Evolutionary conservation across 257 asterid genomes (phyloP).

Genomic region (Solanum verrucosum): DNA sequence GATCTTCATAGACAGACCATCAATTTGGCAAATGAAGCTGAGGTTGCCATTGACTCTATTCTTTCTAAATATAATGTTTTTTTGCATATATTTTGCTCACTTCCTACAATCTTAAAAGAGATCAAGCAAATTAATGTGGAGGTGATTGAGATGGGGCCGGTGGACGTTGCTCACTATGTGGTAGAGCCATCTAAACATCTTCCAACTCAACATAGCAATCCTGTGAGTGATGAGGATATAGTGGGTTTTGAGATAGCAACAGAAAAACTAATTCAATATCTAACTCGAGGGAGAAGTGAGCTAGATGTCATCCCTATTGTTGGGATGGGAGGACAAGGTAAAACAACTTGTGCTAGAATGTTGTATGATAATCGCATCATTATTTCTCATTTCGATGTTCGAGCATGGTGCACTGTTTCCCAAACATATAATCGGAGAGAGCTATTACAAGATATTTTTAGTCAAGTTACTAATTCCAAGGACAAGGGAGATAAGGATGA

Average conservation of each 20-base stretch:
- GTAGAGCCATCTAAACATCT: background rate
- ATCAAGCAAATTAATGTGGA: background rate
- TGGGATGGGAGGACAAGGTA: conserved; percentile 1
- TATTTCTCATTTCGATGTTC: background rate
- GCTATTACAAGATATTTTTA: background rate
- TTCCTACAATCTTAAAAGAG: background rate
- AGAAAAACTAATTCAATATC: background rate
- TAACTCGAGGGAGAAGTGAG: background rate
- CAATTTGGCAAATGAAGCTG: background rate
- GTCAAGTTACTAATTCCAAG: background rate
- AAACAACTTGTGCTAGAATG: background rate
- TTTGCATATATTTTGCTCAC: background rate
- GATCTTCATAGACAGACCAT: background rate
- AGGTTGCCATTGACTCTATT: background rate
- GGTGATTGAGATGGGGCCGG: background rate
- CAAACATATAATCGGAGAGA: background rate
- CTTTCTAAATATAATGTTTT: background rate
- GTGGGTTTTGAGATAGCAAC: background rate
- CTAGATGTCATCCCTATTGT: background rate
- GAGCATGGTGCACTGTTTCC: background rate
- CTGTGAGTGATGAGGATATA: background rate
- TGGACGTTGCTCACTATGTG: background rate
- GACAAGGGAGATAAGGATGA: background rate
- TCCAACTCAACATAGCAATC: background rate
- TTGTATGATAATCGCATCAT: background rate